Base-by-base conservation (phyloP, 1,284 basidiomycete species). In the Schizophyllum commune region DNA sequence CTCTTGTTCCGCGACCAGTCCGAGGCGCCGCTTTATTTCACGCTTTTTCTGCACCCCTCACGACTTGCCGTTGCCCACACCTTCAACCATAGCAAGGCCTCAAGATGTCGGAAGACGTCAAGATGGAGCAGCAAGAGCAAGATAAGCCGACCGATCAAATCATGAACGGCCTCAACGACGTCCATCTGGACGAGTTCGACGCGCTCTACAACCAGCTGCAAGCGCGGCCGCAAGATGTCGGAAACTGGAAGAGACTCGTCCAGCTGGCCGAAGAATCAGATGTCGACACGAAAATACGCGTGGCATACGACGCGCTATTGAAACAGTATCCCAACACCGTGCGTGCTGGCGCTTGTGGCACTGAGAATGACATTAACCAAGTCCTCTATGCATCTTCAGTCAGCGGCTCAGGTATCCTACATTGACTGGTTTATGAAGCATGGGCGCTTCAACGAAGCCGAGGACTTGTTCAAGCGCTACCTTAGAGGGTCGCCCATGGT, bases 401-500 rank as follows among this genome's bases (percentile, higher is more conserved):
- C 86, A 15, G 81, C 84, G 11, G 86, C 85, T 0, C 89, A 92
- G 74, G 88, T 91, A 64, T 86, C 88, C 27, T 95, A 94, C 70
- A 83, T 95, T 69, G 86, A 85, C 61, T 88, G 94, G 68, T 92
- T 90, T 67, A 74, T 94, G 69, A 79, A 82, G 57, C 82, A 80
- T 27, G 76, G 79, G 20, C 79, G 83, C 21, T 90, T 89, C 72
- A 81, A 82, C 64, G 85, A 86, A 68, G 90, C 88, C 32, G 88
- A 92, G 75, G 79, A 82, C 17, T 74, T 94, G 20, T 96, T 96
- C 78, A 88, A 87, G 68, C 82, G 85, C 58, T 96, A 91, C 72
- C 74, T 96, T 65, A 86, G 86, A 71, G 83, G 83, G 1, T 94
- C 93, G 0, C 88, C 91, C 5, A 89, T 88, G 55, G 91, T 94